These are phyloP conservation scores for Talaromyces sp. DNA, from an alignment of 2,329 filamentous ascomycete genomes.

Conservation along the genomic window DNA sequence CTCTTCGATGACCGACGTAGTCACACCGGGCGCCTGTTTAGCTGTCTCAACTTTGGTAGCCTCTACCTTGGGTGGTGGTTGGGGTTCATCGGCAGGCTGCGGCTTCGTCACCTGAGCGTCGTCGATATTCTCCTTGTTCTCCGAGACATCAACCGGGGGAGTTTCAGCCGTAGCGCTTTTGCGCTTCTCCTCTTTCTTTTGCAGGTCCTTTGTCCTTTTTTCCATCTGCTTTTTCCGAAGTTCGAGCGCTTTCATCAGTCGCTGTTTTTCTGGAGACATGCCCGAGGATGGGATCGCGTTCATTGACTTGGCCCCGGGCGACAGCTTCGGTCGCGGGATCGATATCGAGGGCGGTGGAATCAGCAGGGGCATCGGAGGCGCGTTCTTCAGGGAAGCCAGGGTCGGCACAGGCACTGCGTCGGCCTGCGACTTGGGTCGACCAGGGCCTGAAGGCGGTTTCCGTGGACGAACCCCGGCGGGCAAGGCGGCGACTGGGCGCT, in stretches of 20 bases:
- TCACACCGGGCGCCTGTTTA: neutral
- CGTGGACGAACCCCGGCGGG: slow-evolving; percentile 71
- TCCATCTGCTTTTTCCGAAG: slow-evolving; percentile 74
- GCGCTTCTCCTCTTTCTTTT: slow-evolving; percentile 21
- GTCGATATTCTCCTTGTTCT: slow-evolving; percentile 25
- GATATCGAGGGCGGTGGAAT: slow-evolving; percentile 33
- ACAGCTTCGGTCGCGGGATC: slow-evolving; percentile 29
- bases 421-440: slow-evolving; percentile 42
- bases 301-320: slow-evolving; percentile 37
- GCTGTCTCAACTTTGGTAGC: neutral
- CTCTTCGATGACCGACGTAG: neutral
- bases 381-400: slow-evolving; percentile 21
- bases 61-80: neutral
- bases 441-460: slow-evolving; percentile 44
- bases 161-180: neutral
- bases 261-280: slow-evolving; percentile 85
- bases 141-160: neutral
- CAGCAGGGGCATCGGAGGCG: slow-evolving; percentile 35
- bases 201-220: slow-evolving; percentile 26
- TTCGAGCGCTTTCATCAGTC: slow-evolving; percentile 91
- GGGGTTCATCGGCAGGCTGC: neutral
- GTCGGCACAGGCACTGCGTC: slow-evolving; percentile 23
- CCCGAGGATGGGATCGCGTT: slow-evolving; percentile 44
- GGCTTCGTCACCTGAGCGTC: slow-evolving; percentile 14
- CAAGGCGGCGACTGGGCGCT: slow-evolving; percentile 70